These are phyloP conservation scores for Myriosclerotinia curreyana DNA, from an alignment of 2,329 filamentous ascomycete species.

Conservation along the genomic window DNA sequence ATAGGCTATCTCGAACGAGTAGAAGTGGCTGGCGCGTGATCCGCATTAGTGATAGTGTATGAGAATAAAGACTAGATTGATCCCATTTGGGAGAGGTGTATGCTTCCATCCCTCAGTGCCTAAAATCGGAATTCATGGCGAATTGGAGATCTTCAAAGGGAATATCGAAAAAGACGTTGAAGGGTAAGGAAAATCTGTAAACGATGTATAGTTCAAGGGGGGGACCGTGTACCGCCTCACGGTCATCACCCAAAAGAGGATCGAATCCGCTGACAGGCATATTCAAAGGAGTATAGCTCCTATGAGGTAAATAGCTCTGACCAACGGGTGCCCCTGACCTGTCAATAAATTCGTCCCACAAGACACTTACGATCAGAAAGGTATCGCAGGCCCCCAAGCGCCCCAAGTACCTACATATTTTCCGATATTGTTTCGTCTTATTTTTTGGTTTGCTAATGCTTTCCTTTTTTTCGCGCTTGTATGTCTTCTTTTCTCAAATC, in stretches of 20 bases:
- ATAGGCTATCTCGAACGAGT: constrained; percentile 28
- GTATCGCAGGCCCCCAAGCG: constrained; percentile 23
- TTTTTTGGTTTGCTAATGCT: constrained; percentile 12
- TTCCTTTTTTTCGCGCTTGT: constrained; percentile 25
- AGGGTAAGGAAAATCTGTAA: constrained; percentile 26
- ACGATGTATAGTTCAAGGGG: constrained; percentile 28
- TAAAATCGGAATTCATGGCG: constrained; percentile 36
- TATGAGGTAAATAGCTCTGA: constrained; percentile 17
- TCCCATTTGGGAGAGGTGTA: constrained; percentile 24
- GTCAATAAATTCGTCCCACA: constrained; percentile 30
- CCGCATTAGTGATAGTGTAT: constrained; percentile 31
- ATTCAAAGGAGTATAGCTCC: constrained; percentile 27
- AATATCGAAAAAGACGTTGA: constrained; percentile 35
- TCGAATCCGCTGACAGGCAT: constrained; percentile 30
- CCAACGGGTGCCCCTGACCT: constrained; percentile 28
- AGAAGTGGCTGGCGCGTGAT: constrained; percentile 38
- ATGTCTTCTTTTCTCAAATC: constrained; percentile 8
- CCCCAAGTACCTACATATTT: constrained; percentile 22
- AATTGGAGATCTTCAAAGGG: constrained; percentile 32
- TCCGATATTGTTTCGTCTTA: constrained; percentile 17
- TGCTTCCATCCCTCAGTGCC: constrained; percentile 27
- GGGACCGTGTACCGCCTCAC: constrained; percentile 31
- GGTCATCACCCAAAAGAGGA: constrained; percentile 30
- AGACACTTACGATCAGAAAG: constrained; percentile 18
- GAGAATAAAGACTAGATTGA: constrained; percentile 21